Evolutionary conservation across 352 stramenopile species (phyloP), one percentile per base, ranked within the genome.

Genomic region (Phytopythium delawarense): DNA sequence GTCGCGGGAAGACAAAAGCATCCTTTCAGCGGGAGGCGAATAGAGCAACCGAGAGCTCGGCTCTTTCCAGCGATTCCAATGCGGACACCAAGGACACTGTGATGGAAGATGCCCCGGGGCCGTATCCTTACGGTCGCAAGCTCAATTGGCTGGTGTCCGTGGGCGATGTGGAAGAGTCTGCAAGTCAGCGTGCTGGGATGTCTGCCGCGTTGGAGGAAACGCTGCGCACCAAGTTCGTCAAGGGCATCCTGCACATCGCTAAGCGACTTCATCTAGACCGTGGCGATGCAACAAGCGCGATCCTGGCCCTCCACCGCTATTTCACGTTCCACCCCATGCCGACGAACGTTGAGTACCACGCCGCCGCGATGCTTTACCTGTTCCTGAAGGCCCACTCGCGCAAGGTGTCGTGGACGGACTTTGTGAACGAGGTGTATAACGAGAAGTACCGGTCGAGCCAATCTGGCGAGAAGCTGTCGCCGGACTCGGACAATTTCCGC

Each of bases 271-370:
- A 78, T 32, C 57, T 92, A 6, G 83, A 91, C 28, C 74, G 81
- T 13, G 81, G 88, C 58, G 84, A 93, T 65, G 78, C 75, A 18
- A 79, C 84, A 7, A 92, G 83, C 70, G 77, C 84, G 23, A 81
- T 94, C 28, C 67, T 94, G n/a, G 74, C 84, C 13, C 69, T 96
- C 32, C 84, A 94, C 56, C 75, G 83, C n/a, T 92, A 79, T 50
- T 85, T 90, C 49, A 89, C 83, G 23, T 89, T 92, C 45, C 73
- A 87, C 48, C 64, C 81, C 3, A 93, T 94, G 79, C 69, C 75
- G 16, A 78, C 79, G 56, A 87, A 88, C 35, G 74, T 86, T 23
- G 87, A 94, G 28, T 74, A 84, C 18, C 72, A 88, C 48, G 84
- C 79, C 37, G 82, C 82, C 2, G 76, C 78, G 37, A 87, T 90